phyloP scores from a whole-genome alignment of 2,329 filamentous ascomycete genomes.

The Exophiala xenobiotica region DNA sequence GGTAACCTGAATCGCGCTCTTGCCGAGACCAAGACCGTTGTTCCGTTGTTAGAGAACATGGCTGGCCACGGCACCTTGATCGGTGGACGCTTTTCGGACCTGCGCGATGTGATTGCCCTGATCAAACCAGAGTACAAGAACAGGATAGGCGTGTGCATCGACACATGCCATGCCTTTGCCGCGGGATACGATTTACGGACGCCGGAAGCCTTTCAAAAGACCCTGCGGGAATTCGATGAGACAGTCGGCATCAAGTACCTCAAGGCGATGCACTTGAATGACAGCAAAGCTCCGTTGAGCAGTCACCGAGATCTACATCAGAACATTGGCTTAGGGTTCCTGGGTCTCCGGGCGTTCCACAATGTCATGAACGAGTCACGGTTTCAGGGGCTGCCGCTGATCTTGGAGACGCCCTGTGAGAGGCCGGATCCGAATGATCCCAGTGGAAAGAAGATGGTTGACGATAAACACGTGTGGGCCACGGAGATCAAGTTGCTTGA shows the following conservation, averaged over 20 bases:
- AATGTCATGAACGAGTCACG: slow-evolving; percentile 79
- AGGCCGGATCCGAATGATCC: slow-evolving; percentile 49
- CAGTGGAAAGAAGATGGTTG: slow-evolving; percentile 37
- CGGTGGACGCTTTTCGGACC: slow-evolving; percentile 79
- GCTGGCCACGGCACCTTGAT: slow-evolving; percentile 85
- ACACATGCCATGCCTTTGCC: slow-evolving; percentile 95
- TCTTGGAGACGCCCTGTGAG: slow-evolving; percentile 94
- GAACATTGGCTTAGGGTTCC: slow-evolving; percentile 92
- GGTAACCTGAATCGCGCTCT: slow-evolving; percentile 80
- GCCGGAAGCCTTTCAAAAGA: slow-evolving; percentile 68
- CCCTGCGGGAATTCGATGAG: slow-evolving; percentile 72
- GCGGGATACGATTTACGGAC: slow-evolving; percentile 87
- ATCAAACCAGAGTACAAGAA: slow-evolving; percentile 71
- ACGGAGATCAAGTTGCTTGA: slow-evolving; percentile 93
- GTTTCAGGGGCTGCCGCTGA: slow-evolving; percentile 79
- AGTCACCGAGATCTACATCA: slow-evolving; percentile 88
- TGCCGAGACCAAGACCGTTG: slow-evolving; percentile 68
- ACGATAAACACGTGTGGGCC: slow-evolving; percentile 85
- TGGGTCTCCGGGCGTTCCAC: slow-evolving; percentile 88
- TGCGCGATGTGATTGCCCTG: slow-evolving; percentile 76
- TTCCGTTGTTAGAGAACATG: slow-evolving; percentile 94
- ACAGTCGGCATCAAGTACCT: slow-evolving; percentile 77
- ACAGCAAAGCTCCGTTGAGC: slow-evolving; percentile 84
- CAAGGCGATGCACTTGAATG: slow-evolving; percentile 86
- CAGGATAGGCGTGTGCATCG: slow-evolving; percentile 89